Conservation (phyloP, 805 yeast species). For the Lachancea cidri region DNA sequence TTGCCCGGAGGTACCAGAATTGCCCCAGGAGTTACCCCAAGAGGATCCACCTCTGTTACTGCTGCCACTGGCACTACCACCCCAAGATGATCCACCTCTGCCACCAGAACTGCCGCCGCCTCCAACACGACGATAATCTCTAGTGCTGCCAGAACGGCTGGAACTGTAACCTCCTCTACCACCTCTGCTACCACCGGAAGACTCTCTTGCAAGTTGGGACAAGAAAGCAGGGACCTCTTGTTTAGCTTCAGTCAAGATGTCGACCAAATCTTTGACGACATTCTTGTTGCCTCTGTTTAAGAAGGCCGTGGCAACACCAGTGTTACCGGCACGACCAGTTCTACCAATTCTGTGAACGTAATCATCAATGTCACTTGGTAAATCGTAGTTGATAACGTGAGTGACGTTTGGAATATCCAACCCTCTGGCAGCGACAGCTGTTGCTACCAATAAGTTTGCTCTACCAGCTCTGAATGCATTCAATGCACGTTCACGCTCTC, state of each 20-base stretch:
- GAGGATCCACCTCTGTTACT: constrained; percentile 27
- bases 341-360: constrained; percentile 99
- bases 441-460: constrained; percentile 93
- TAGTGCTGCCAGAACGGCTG: constrained; percentile 37
- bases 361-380: constrained; percentile 96
- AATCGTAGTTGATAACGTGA: constrained; percentile 94
- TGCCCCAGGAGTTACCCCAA: constrained; percentile 17
- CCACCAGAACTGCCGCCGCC: constrained; percentile 12
- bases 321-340: constrained; percentile 99
- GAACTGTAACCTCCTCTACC: constrained; percentile 43
- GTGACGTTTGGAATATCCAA: constrained; percentile 98
- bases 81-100: constrained; percentile 27
- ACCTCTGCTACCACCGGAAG: constrained; percentile 49
- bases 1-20: constrained; percentile 10
- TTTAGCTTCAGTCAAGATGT: constrained; percentile 88
- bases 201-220: constrained; percentile 73
- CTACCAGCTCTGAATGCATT: constrained; percentile 89
- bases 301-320: constrained; percentile 97
- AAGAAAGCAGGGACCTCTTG: constrained; percentile 95
- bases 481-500: constrained; percentile 95
- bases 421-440: constrained; percentile 99
- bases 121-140: constrained; percentile 49
- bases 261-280: constrained; percentile 81
- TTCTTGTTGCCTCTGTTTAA: constrained; percentile 93
- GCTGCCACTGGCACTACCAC: constrained; percentile 33